phyloP scores from a whole-genome alignment of 2,329 filamentous ascomycete species.

The Helminthosporium solani region DNA sequence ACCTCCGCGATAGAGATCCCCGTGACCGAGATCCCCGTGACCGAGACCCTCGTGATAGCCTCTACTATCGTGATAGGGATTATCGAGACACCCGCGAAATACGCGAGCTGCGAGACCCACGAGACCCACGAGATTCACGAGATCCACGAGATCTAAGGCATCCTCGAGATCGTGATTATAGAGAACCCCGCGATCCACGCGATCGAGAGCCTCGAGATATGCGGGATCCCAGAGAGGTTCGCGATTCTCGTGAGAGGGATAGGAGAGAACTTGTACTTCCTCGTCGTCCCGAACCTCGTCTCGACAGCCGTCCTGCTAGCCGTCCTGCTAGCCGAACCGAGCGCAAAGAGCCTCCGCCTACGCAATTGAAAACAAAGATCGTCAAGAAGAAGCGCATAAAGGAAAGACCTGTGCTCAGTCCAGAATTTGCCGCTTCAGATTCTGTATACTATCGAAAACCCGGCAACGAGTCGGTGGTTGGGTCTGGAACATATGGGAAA shows the following conservation, averaged over 20 bases:
- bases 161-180: constrained; percentile 13
- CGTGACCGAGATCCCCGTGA: constrained; percentile 22
- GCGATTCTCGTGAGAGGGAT: constrained; percentile 22
- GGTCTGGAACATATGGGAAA: constrained; percentile 93
- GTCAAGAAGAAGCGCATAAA: constrained; percentile 70
- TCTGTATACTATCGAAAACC: constrained; percentile 95
- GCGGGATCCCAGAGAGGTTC: constrained; percentile 13
- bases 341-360: constrained; percentile 41
- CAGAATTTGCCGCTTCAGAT: constrained; percentile 74
- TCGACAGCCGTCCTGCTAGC: constrained; percentile 24
- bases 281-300: constrained; percentile 29
- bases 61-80: constrained; percentile 16
- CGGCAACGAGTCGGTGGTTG: constrained; percentile 95
- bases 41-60: constrained; percentile 14
- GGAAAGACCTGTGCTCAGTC: constrained; percentile 66
- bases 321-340: constrained; percentile 42
- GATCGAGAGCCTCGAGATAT: constrained; percentile 17
- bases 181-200: constrained; percentile 17
- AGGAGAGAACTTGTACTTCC: constrained; percentile 31
- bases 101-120: constrained; percentile 12
- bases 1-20: constrained; percentile 11
- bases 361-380: constrained; percentile 53
- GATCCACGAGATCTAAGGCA: constrained; percentile 15
- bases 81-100: constrained; percentile 11
- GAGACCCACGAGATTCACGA: constrained; percentile 22